Evolutionary conservation across 805 yeast genomes (phyloP).

Genomic region (Kluyveromyces wickerhamii): DNA sequence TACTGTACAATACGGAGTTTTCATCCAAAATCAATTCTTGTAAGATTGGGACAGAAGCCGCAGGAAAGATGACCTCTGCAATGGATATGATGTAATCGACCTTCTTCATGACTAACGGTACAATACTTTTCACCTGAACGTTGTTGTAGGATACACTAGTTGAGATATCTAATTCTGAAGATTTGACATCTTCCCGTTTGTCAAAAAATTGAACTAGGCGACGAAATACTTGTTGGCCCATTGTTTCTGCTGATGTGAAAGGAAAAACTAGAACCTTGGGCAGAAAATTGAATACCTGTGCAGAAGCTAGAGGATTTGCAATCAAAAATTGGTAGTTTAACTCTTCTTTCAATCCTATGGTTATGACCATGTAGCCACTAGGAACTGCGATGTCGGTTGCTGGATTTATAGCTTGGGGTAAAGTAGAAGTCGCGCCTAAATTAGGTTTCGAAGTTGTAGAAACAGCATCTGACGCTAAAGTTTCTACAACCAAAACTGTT

Average conservation of each 20-base stretch:
- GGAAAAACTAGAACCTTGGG: conserved; percentile 64
- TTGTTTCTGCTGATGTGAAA: conserved; percentile 30
- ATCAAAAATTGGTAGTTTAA: conserved; percentile 82
- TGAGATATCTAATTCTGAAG: background rate
- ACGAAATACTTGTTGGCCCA: conserved; percentile 4
- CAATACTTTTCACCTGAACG: conserved; percentile 54
- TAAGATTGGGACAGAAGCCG: conserved; percentile 39
- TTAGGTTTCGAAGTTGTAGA: conserved; percentile 35
- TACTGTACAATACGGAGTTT: conserved; percentile 52
- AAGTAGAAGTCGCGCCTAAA: conserved; percentile 29
- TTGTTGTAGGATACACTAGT: conserved; percentile 10
- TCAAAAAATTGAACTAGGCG: background rate
- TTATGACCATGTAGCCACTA: conserved; percentile 12
- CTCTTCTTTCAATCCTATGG: conserved; percentile 46
- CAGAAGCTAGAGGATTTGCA: conserved; percentile 75
- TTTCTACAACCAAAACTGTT: conserved; percentile 10
- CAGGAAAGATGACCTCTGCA: conserved; percentile 80
- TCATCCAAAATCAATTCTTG: conserved; percentile 41
- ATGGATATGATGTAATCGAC: conserved; percentile 68
- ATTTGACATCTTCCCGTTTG: background rate
- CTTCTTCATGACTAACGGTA: conserved; percentile 60
- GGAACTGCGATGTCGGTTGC: conserved; percentile 30
- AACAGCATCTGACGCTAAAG: conserved; percentile 20
- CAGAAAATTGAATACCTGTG: conserved; percentile 54
- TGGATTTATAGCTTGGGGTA: conserved; percentile 32